Conservation (phyloP, 2,329 filamentous ascomycete genomes). For the Colletotrichum sp. region DNA sequence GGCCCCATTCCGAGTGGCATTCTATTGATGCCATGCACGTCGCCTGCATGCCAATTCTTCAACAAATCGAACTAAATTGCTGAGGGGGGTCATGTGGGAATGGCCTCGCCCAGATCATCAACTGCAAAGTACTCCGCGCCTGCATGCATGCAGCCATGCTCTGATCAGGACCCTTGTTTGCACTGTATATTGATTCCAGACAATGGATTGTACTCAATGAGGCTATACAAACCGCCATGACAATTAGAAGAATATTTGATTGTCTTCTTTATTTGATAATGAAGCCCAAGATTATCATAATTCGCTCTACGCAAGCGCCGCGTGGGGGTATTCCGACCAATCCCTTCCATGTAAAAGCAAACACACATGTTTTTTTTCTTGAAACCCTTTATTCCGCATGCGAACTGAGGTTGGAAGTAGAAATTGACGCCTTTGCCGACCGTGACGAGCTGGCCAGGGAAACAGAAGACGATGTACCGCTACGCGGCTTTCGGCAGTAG, state of each 20-base stretch:
- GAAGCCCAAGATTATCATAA: not conserved
- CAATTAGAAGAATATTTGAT: not conserved
- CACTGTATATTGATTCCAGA: not conserved
- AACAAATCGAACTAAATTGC: not conserved
- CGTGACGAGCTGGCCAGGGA: constrained; percentile 13
- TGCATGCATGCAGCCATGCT: not conserved
- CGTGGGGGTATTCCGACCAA: not conserved
- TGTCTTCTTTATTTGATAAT: not conserved
- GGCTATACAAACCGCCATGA: not conserved
- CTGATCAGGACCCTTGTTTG: not conserved
- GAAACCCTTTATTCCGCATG: not conserved
- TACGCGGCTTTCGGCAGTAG: constrained; percentile 31
- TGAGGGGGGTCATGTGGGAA: not conserved
- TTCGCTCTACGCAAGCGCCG: not conserved
- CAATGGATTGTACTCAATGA: not conserved
- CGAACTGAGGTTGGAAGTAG: not conserved
- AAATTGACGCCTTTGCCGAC: constrained; percentile 1
- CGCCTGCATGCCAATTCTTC: not conserved
- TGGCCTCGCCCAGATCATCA: not conserved
- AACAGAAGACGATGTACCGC: constrained; percentile 23
- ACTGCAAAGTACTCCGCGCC: not conserved
- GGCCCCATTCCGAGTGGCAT: not conserved
- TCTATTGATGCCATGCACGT: not conserved
- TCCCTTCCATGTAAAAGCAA: not conserved
- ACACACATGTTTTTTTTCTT: not conserved